Evolutionary conservation across 1,284 basidiomycete genomes (phyloP).

Genomic region (Anthracocystis walkeri): DNA sequence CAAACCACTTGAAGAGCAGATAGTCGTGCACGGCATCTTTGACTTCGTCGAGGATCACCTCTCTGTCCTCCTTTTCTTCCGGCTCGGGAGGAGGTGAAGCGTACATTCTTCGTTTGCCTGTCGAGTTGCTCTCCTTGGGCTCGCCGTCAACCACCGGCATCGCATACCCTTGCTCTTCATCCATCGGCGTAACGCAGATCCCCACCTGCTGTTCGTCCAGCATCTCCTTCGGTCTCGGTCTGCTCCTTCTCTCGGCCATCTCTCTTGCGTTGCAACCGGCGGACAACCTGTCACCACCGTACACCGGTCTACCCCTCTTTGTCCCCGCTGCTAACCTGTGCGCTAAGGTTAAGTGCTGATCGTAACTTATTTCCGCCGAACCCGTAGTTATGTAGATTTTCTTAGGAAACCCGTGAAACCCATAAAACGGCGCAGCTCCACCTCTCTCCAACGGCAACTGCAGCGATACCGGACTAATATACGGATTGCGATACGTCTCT

Average conservation of each 20-base stretch:
- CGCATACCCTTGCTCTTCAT: not conserved
- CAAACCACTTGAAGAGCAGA: slow-evolving; percentile 64
- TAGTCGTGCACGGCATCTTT: slow-evolving; percentile 64
- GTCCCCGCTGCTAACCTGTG: slow-evolving; percentile 62
- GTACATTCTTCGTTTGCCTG: not conserved
- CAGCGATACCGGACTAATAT: slow-evolving; percentile 63
- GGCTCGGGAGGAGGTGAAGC: slow-evolving; percentile 18
- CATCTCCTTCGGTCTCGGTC: slow-evolving; percentile 54
- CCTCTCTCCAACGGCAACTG: slow-evolving; percentile 54
- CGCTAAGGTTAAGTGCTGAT: slow-evolving; percentile 66
- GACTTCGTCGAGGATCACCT: slow-evolving; percentile 62
- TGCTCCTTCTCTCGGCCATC: slow-evolving; percentile 46
- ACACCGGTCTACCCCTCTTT: slow-evolving; percentile 40
- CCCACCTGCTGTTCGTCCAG: slow-evolving; percentile 16
- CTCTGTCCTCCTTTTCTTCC: slow-evolving; percentile 39
- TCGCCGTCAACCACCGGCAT: slow-evolving; percentile 19
- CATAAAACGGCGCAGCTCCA: slow-evolving; percentile 54
- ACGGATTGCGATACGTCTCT: slow-evolving; percentile 65
- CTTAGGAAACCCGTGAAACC: slow-evolving; percentile 61
- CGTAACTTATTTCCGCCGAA: slow-evolving; percentile 60
- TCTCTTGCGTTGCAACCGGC: slow-evolving; percentile 40
- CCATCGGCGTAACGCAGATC: slow-evolving; percentile 16
- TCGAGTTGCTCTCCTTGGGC: not conserved
- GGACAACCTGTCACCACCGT: slow-evolving; percentile 47
- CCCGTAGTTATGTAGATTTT: slow-evolving; percentile 59